Conservation (phyloP, 306 rosid genomes). For the Bauhinia variegata region DNA sequence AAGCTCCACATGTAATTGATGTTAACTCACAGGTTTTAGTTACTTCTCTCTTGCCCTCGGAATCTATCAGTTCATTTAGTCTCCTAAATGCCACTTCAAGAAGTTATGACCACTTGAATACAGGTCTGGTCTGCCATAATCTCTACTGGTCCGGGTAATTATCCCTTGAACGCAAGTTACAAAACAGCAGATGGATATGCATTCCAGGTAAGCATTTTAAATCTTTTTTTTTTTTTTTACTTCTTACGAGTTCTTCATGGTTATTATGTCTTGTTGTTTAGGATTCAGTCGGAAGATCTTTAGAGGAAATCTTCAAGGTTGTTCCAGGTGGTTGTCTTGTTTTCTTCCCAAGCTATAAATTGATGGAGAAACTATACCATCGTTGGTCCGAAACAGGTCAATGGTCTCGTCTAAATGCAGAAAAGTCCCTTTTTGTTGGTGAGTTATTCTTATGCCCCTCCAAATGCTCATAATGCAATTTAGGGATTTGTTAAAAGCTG, state of each 20-base stretch:
- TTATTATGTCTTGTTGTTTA: constrained; percentile 43
- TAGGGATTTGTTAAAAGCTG: not conserved
- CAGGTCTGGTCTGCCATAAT: constrained; percentile 94
- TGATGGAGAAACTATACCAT: constrained; percentile 80
- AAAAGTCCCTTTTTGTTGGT: constrained; percentile 82
- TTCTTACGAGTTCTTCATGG: constrained; percentile 24
- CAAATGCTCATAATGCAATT: too few relatives aligned
- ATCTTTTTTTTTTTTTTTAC: constrained; percentile 12
- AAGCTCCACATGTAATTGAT: constrained; percentile 96
- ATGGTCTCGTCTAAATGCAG: constrained; percentile 73
- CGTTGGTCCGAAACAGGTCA: constrained; percentile 97
- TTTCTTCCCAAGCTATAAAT: constrained; percentile 93
- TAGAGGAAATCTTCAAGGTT: constrained; percentile 80
- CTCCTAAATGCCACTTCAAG: constrained; percentile 35
- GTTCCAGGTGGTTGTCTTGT: constrained; percentile 94
- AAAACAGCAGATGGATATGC: constrained; percentile 85
- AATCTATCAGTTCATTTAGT: too few relatives aligned
- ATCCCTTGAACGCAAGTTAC: constrained; percentile 87
- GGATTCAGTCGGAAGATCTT: constrained; percentile 91
- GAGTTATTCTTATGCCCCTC: constrained; percentile 40
- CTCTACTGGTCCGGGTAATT: constrained; percentile 78
- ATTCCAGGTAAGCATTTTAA: constrained; percentile 71
- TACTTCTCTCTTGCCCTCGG: constrained; percentile 28
- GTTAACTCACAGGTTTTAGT: constrained; percentile 72
- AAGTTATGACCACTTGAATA: constrained; percentile 39